Evolutionary conservation across 2,329 filamentous ascomycete genomes (phyloP).

Genomic region (Fusarium hostae): DNA sequence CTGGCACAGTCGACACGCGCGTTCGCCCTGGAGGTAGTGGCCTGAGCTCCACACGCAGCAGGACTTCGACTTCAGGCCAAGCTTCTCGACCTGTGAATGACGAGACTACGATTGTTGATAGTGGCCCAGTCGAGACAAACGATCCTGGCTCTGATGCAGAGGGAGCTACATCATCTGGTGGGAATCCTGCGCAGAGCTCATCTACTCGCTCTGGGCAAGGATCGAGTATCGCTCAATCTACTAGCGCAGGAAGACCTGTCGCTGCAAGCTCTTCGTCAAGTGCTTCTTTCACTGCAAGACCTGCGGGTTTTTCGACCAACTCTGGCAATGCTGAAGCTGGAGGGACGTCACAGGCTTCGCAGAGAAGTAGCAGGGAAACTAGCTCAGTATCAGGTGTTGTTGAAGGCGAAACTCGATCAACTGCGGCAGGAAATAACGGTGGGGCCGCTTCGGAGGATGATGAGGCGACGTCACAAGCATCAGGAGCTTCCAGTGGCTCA

Average conservation of each 20-base stretch:
- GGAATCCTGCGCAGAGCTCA: background rate
- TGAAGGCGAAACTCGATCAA: background rate
- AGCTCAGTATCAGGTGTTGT: background rate
- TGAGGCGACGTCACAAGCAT: background rate
- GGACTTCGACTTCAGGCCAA: background rate
- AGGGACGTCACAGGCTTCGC: fast-evolving
- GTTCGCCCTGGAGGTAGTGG: background rate
- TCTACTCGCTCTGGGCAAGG: background rate
- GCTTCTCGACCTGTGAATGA: background rate
- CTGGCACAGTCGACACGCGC: background rate
- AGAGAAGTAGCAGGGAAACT: background rate
- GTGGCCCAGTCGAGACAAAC: background rate
- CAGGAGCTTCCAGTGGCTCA: background rate
- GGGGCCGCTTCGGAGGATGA: background rate
- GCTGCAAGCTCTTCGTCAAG: background rate
- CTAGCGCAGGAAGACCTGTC: fast-evolving
- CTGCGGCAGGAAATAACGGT: fast-evolving
- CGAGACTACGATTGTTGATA: background rate
- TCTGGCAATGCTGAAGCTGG: background rate
- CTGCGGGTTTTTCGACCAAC: background rate
- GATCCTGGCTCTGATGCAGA: background rate
- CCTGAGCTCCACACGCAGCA: background rate
- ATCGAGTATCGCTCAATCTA: background rate
- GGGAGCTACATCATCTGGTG: background rate
- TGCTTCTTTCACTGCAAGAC: background rate